Conservation (phyloP, 1,284 basidiomycete species). For the Apiotrichum brassicae region DNA sequence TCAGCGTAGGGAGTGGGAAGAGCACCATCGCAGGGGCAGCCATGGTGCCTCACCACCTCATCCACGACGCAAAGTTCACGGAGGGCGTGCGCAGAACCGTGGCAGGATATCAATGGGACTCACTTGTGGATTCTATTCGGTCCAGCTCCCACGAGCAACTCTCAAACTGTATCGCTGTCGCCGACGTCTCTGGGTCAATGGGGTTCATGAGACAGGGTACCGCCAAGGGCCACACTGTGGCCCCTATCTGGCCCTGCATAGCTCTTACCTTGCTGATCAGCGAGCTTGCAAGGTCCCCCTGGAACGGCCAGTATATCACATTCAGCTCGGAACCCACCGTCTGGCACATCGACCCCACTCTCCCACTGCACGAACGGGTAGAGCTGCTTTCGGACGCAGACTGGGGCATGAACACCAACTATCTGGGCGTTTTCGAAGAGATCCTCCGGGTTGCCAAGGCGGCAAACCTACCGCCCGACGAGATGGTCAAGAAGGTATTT, state of each 20-base stretch:
- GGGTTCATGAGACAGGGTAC: constrained; percentile 31
- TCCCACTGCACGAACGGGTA: constrained; percentile 45
- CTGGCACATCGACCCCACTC: constrained; percentile 50
- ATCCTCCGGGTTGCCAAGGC: constrained; percentile 56
- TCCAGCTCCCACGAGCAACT: constrained; percentile 51
- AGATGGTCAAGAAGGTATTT: constrained; percentile 68
- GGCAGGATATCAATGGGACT: constrained; percentile 60
- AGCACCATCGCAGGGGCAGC: constrained; percentile 23
- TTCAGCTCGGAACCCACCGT: constrained; percentile 55
- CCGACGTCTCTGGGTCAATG: constrained; percentile 70
- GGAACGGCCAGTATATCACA: constrained; percentile 60
- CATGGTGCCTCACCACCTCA: constrained; percentile 28
- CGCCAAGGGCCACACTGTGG: constrained; percentile 7
- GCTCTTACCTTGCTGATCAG: constrained; percentile 62
- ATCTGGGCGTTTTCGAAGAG: constrained; percentile 23
- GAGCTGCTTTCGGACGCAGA: constrained; percentile 41
- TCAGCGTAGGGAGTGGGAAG: constrained; percentile 53
- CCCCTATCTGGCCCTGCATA: constrained; percentile 58
- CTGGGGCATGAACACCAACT: constrained; percentile 61
- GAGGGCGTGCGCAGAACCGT: constrained; percentile 37
- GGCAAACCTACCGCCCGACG: constrained; percentile 55
- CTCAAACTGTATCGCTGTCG: constrained; percentile 60
- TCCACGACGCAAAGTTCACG: constrained; percentile 14
- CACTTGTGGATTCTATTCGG: constrained; percentile 53
- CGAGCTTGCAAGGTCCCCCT: constrained; percentile 58